Evolutionary conservation across 83 land plant species (phyloP).

Genomic region (Thuja plicata): DNA sequence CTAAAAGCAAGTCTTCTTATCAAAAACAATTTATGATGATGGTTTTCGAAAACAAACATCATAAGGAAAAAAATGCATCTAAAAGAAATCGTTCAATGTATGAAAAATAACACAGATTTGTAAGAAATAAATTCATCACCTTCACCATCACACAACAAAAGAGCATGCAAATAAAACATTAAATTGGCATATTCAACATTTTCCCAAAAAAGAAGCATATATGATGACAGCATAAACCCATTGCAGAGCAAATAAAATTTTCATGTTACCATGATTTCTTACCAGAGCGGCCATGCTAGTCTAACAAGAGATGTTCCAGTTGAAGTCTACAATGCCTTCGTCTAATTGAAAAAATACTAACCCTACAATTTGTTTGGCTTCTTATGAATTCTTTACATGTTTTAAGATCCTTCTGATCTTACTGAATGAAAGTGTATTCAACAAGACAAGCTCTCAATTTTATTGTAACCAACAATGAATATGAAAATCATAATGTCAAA

Average conservation of each 20-base stretch:
- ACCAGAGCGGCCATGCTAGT: background rate
- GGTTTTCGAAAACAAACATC: too few relatives aligned
- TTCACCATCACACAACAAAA: background rate
- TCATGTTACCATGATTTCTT: background rate
- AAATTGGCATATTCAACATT: background rate
- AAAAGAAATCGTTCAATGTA: background rate
- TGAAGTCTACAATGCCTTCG: background rate
- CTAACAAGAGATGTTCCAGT: background rate
- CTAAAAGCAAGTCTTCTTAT: too few relatives aligned
- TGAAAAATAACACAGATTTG: background rate
- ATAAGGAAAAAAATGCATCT: too few relatives aligned
- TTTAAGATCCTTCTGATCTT: background rate
- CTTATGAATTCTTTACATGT: background rate
- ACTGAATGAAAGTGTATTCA: background rate
- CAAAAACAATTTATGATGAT: too few relatives aligned
- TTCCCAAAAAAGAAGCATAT: background rate
- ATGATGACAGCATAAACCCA: background rate
- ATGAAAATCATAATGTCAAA: background rate
- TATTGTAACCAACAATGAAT: constrained; percentile 9
- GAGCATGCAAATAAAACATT: background rate
- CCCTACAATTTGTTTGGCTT: background rate
- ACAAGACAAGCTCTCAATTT: background rate
- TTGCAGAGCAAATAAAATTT: background rate
- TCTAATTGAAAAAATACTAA: background rate
- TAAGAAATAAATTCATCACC: background rate